Percentiles rank a stretch among this genome's conserved stretches.
These are phyloP conservation scores for Eutypa lata DNA, from an alignment of 2,329 filamentous ascomycete species.

Conservation along the genomic window DNA sequence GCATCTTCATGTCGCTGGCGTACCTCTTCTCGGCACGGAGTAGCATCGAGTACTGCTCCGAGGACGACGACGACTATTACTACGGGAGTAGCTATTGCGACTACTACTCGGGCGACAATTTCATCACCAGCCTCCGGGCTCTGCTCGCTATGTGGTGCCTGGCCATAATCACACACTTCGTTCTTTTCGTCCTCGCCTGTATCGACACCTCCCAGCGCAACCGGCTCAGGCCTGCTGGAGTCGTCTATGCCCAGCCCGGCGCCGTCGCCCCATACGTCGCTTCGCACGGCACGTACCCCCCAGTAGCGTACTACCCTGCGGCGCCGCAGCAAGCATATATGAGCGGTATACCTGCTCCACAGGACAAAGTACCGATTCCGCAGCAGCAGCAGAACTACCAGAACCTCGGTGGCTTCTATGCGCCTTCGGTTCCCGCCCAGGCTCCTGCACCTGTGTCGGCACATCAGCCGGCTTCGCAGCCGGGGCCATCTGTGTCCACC, in stretches of 20 bases:
- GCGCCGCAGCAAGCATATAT: slow-evolving; percentile 10
- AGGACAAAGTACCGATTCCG: slow-evolving; percentile 4
- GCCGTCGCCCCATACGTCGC: background rate
- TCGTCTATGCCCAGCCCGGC: slow-evolving; percentile 10
- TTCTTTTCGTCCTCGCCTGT: slow-evolving; percentile 60
- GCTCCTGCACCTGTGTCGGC: background rate
- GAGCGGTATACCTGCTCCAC: slow-evolving; percentile 1
- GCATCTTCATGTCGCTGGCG: slow-evolving; percentile 13
- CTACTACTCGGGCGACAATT: background rate
- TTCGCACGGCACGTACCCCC: slow-evolving; percentile 1
- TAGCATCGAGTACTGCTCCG: slow-evolving; percentile 2
- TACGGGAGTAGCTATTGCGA: background rate
- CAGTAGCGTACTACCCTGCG: slow-evolving; percentile 15
- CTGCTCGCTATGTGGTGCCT: slow-evolving; percentile 72
- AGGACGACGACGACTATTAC: slow-evolving; percentile 2
- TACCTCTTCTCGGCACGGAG: slow-evolving; percentile 2
- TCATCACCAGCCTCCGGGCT: slow-evolving; percentile 32
- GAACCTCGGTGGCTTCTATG: slow-evolving; percentile 22
- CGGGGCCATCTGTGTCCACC: background rate
- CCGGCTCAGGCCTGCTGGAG: slow-evolving; percentile 12
- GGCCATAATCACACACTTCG: slow-evolving; percentile 76
- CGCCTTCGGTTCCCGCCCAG: slow-evolving; percentile 3
- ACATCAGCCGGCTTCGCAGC: background rate
- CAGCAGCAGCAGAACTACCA: slow-evolving; percentile 37
- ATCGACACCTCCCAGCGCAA: slow-evolving; percentile 29